Base-by-base conservation (phyloP, 2,329 filamentous ascomycete species). In the Colletotrichum sp. region DNA sequence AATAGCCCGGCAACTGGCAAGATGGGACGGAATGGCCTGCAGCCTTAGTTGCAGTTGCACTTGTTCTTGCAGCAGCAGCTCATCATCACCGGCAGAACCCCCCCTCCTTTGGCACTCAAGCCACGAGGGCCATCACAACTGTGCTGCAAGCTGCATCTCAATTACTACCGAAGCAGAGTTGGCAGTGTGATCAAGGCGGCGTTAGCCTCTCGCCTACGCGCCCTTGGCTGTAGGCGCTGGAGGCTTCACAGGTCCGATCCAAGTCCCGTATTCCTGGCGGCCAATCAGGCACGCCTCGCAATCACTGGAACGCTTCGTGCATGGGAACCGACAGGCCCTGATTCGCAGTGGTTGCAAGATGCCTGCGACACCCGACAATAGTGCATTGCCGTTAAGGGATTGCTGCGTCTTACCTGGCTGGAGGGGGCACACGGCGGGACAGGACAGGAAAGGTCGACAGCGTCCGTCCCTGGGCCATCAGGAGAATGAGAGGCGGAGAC, bases 221-320 rank as follows among this genome's bases (percentile, higher is more conserved):
- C 86, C 86, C 82, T 84, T 84, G 83, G 83, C 74, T 63, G 52
- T 68, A 65, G 30, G 61, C 66, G 66, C 67, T 67, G 58, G 74
- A 73, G 63, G 76, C 48, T 75, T 73, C 48, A 58, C 69, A 74
- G 66, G 56, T 43, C 52, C 43, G 59, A 71, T 58, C 52, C 65
- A 71, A 66, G 74, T 70, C 65, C 74, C 71, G 71, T 74, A 36
- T 69, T 67, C n/a, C 71, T 65, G 62, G 69, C 30, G 76, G 66
- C 86, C 84, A 88, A 87, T 87, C 82, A 85, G 32, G 58, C 77
- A 75, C 75, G 76, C 73, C 74, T 77, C 48, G 74, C 72, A 72
- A 79, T 79, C 79, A 75, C 82, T 85, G 85, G 82, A 86, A 86
- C 85, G 82, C 81, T 83, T 84, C 79, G 76, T 85, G 86, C 85